phyloP scores from a whole-genome alignment of 495 filamentous ascomycete species.

The Neurospora sp. region DNA sequence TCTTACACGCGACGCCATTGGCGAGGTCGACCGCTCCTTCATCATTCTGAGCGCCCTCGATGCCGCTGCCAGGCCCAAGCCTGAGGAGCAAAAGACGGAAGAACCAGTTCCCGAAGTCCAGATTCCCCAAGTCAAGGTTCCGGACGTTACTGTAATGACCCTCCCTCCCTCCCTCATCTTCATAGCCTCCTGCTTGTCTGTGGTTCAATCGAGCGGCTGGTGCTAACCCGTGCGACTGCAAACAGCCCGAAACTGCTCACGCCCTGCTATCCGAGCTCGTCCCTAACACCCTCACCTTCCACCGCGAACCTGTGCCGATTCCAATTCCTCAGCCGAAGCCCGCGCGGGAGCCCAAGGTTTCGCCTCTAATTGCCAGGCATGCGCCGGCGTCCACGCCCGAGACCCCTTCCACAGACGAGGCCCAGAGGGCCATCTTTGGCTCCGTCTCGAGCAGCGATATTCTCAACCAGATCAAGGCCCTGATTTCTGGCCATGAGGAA shows the following conservation, averaged over 20 bases:
- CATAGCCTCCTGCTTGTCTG: background rate
- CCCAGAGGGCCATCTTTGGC: constrained; percentile 26
- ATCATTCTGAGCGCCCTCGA: constrained; percentile 9
- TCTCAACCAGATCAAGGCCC: constrained; percentile 17
- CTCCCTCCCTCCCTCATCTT: background rate
- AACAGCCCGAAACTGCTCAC: constrained; percentile 50
- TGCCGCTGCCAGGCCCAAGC: background rate
- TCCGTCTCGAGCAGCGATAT: constrained; percentile 32
- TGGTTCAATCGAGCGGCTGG: background rate
- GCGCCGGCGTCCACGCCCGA: background rate
- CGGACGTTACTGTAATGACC: constrained; percentile 6
- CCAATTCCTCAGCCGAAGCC: constrained; percentile 10
- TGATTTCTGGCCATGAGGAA: constrained; percentile 18
- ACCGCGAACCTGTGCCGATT: constrained; percentile 46
- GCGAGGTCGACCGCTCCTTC: constrained; percentile 31
- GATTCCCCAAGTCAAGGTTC: background rate
- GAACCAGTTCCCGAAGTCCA: background rate
- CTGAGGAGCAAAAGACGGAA: background rate
- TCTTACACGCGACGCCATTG: constrained; percentile 28
- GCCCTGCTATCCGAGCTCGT: constrained; percentile 86
- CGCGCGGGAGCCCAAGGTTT: background rate
- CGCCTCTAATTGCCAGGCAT: constrained; percentile 12
- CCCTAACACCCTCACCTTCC: constrained; percentile 81
- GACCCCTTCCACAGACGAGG: background rate
- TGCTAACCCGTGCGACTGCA: constrained; percentile 32